These are phyloP conservation scores for Aquilaria sinensis DNA, from an alignment of 345 rosid genomes.

Conservation along the genomic window DNA sequence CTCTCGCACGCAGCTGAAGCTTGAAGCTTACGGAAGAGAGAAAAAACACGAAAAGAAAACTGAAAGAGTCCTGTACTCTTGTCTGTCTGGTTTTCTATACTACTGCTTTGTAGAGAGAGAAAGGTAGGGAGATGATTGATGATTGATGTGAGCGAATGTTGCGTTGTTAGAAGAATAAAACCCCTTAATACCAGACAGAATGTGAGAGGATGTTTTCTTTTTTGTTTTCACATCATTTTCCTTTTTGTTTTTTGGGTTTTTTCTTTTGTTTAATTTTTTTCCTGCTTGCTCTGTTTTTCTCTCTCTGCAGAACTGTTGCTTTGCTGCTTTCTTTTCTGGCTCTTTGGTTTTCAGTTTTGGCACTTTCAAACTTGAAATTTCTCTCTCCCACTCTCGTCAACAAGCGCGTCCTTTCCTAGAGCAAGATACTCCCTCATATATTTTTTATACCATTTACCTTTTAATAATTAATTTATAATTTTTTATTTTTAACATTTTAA, in stretches of 20 bases:
- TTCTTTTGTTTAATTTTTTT: not conserved
- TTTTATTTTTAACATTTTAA: too few species aligned
- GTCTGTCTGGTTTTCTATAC: not conserved
- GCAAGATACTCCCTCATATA: not conserved
- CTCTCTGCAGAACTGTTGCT: constrained; percentile 13
- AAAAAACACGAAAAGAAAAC: not conserved
- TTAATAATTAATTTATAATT: too few species aligned
- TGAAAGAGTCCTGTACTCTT: not conserved
- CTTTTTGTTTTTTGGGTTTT: not conserved
- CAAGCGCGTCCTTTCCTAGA: too few species aligned
- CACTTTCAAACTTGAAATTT: constrained; percentile 1
- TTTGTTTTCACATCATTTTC: constrained; percentile 21
- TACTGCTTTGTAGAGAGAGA: not conserved
- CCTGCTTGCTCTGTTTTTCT: not conserved
- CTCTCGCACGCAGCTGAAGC: too few species aligned
- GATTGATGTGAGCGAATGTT: constrained; percentile 14
- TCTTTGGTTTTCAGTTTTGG: not conserved
- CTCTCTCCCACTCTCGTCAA: constrained; percentile 5
- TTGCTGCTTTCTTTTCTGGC: not conserved
- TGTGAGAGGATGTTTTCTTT: constrained; percentile 26
- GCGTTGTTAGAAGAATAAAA: constrained; percentile 6
- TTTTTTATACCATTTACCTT: not conserved
- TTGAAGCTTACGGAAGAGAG: not conserved
- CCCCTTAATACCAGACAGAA: constrained; percentile 53
- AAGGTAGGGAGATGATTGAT: not conserved